Base-by-base conservation (phyloP, 768 basidiomycete species). In the Pulveroboletus frians region DNA sequence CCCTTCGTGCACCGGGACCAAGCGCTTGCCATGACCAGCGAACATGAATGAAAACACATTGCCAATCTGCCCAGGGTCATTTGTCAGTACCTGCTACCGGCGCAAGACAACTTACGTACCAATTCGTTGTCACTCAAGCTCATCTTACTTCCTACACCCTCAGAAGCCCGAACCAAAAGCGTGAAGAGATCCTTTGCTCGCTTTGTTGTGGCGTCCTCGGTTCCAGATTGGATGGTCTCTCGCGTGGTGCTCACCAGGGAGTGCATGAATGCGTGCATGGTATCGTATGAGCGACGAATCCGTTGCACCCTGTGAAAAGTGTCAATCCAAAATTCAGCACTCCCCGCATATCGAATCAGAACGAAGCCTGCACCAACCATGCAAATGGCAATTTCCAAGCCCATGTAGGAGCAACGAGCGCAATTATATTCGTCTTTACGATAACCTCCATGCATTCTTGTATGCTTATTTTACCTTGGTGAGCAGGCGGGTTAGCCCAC, bases 21-120 rank as follows among this genome's bases (percentile, higher is more conserved):
- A 37, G 27, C 11, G 52, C 66, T 32, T 51, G 74, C 79, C 81
- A 59, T 82, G 78, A 11, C 83, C 81, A 38, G 81, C 80, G 35
- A 83, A 75, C 20, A 84, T 63, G 58, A 79, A 67, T 10, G 73
- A 54, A 52, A 72, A 81, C 1, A 78, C 57, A 43, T 81, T 81
- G 5, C 78, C 79, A 41, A 79, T 76, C 78, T 39, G 26, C 4
- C 4, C 27, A 26, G 26, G 10, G n/a, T 40, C 36, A 30, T 27
- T 5, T 9, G 14, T 55, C 6, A 36, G 30, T 42, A 30, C 4
- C 18, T 9, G 32, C 5, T 13, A 39, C 14, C 15, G 17, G 9
- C 10, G 23, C 21, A 27, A 44, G 11, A 17, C 18, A 11, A 39
- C 5, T 9, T 37, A 23, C 51, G 37, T 39, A 60, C 57, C 53